Evolutionary conservation across 257 asterid species (phyloP), one percentile per base, ranked within the genome.

Genomic region (Echites panduratus): DNA sequence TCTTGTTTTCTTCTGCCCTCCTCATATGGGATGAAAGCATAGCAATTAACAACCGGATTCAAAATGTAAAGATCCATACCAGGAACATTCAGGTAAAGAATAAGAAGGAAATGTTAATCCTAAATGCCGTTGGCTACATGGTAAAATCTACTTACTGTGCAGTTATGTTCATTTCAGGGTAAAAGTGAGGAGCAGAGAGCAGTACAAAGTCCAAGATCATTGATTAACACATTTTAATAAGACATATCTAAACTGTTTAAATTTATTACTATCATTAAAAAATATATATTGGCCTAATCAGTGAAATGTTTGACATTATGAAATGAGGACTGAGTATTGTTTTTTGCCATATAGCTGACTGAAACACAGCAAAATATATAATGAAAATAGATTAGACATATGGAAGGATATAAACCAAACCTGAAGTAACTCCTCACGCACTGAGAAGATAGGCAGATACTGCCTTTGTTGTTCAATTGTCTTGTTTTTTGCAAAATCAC

Each of bases 381-480:
- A 40, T 40, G 11, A 65, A 47, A n/a, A 40, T 26, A 22, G 1
- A 41, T 12, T 40, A 11, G 7, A 11, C n/a, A 47, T 65, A 76
- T 4, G 43, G 20, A 62, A 67, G 66, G 62, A 56, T 27, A 61
- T 13, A 11, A 49, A 45, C 54, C 84, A 74, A 71, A 95, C 99
- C 97, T 95, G 99, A 76, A 95, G 86, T 65, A 95, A 87, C 65
- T 95, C 99, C 14, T 95, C 99, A 29, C 99, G 92, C 29, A 95
- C 89, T 76, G 98, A 90, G 77, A 92, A 95, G 73, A 95, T 95
- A 58, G 99, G 99, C 75, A 95, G 80, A 84, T 88, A 95, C 75
- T 90, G 97, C 70, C 99, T 82, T 63, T 92, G 98, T 70, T 92
- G 93, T 40, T 91, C 84, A 54, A 92, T 35, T 44, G 98, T 90